Evolutionary conservation across 768 basidiomycete species (phyloP).

Genomic region (Gymnopilus junonius): DNA sequence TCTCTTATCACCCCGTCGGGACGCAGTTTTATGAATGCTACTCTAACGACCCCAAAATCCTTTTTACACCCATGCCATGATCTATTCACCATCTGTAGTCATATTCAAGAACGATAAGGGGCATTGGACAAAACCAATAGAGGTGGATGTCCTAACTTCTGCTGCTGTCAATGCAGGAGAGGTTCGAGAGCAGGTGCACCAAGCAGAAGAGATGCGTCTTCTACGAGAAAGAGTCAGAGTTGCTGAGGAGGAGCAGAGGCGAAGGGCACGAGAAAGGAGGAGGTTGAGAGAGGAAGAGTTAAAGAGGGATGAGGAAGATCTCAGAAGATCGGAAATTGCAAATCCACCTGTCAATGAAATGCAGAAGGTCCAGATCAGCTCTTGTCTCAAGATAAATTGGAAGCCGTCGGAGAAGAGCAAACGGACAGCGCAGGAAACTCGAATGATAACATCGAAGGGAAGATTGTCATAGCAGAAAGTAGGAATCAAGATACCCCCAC

Average conservation of each 20-base stretch:
- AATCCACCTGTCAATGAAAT: neutral
- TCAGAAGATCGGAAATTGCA: neutral
- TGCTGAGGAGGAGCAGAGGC: slow-evolving; percentile 15
- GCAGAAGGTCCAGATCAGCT: neutral
- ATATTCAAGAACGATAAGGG: slow-evolving; percentile 67
- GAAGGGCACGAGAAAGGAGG: neutral
- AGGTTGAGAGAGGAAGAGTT: neutral
- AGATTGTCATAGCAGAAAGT: neutral
- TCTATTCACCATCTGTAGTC: slow-evolving; percentile 66
- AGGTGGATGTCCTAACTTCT: slow-evolving; percentile 68
- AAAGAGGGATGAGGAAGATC: slow-evolving; percentile 4
- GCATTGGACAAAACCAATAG: slow-evolving; percentile 54
- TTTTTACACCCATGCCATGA: slow-evolving; percentile 78
- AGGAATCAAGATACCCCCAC: too few species aligned
- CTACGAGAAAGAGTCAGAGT: slow-evolving; percentile 13
- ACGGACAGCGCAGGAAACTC: neutral
- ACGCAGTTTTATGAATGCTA: slow-evolving; percentile 67
- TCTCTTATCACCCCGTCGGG: slow-evolving; percentile 59
- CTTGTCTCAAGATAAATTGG: neutral
- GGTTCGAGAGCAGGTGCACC: slow-evolving; percentile 18
- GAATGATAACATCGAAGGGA: neutral
- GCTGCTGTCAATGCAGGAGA: slow-evolving; percentile 73
- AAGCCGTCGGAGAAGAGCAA: neutral
- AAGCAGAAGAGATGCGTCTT: slow-evolving; percentile 3
- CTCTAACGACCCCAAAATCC: slow-evolving; percentile 48